phyloP scores from a whole-genome alignment of 306 rosid species.

The Prunus campanulata region DNA sequence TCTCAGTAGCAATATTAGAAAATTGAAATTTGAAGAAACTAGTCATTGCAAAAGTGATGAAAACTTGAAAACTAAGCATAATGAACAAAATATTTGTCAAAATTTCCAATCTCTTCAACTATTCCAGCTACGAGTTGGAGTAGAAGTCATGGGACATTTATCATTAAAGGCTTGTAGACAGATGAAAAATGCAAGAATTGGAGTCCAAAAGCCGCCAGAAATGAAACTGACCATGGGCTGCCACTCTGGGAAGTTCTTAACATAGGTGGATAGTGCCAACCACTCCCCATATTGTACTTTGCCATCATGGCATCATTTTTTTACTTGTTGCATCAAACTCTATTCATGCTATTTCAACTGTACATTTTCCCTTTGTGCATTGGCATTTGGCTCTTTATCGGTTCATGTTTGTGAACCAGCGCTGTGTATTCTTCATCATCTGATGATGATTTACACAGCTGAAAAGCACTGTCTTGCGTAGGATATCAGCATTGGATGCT shows the following conservation, averaged over 20 bases:
- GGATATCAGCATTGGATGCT: neutral
- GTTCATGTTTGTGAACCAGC: neutral
- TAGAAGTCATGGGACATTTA: neutral
- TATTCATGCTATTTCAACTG: neutral
- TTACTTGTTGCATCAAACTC: neutral
- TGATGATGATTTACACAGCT: neutral
- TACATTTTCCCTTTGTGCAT: neutral
- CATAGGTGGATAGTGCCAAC: neutral
- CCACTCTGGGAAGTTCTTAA: neutral
- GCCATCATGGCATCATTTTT: neutral
- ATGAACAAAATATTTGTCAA: neutral
- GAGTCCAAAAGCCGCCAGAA: neutral
- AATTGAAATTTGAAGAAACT: neutral
- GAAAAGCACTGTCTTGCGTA: neutral
- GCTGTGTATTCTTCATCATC: neutral
- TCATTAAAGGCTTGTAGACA: neutral
- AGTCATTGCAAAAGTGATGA: neutral
- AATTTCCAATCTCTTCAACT: neutral
- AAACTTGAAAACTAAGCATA: neutral
- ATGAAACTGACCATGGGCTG: neutral
- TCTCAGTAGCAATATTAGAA: neutral
- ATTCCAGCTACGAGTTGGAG: slow-evolving; percentile 1
- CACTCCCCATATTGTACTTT: neutral
- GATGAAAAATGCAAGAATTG: slow-evolving; percentile 4
- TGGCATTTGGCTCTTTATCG: neutral